These are phyloP conservation scores for Hordeum vulgare DNA, from an alignment of 176 grass and related monocot species.

Conservation along the genomic window DNA sequence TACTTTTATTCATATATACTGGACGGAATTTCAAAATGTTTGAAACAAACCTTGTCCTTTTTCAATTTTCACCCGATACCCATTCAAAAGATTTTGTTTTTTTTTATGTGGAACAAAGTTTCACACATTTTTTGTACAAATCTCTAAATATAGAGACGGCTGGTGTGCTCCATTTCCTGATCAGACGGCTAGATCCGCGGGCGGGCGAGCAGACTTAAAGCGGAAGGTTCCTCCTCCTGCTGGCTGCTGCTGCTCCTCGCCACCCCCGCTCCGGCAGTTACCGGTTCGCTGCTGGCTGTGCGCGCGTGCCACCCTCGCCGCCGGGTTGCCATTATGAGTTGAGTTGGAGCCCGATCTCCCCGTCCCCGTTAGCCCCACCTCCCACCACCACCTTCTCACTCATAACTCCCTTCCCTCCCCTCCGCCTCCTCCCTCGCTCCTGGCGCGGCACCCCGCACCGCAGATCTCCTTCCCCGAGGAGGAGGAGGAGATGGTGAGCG, in stretches of 20 bases:
- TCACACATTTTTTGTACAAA: too few species aligned
- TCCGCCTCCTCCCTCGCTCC: not conserved
- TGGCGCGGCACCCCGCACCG: not conserved
- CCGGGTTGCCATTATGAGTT: conserved; percentile 22
- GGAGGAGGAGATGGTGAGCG: conserved; percentile 43
- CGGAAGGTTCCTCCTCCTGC: not conserved
- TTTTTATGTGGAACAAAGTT: too few species aligned
- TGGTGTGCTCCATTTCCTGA: not conserved
- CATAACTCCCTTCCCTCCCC: not conserved
- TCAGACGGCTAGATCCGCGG: not conserved
- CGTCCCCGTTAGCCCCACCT: not conserved
- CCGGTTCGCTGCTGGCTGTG: not conserved
- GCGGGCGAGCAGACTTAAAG: not conserved
- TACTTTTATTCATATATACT: too few species aligned
- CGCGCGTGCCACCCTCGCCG: not conserved
- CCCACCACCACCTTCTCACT: not conserved
- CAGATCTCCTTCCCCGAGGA: not conserved
- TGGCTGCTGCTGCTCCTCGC: not conserved
- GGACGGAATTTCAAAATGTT: too few species aligned
- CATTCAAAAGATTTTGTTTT: too few species aligned
- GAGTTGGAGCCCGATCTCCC: conserved; percentile 5
- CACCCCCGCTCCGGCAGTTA: conserved; percentile 18
- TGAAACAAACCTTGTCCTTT: too few species aligned
- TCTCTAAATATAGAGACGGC: too few species aligned
- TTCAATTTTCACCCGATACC: too few species aligned